Evolutionary conservation across 2,329 filamentous ascomycete species (phyloP).

Genomic region (Pestalotiopsis sp.): DNA sequence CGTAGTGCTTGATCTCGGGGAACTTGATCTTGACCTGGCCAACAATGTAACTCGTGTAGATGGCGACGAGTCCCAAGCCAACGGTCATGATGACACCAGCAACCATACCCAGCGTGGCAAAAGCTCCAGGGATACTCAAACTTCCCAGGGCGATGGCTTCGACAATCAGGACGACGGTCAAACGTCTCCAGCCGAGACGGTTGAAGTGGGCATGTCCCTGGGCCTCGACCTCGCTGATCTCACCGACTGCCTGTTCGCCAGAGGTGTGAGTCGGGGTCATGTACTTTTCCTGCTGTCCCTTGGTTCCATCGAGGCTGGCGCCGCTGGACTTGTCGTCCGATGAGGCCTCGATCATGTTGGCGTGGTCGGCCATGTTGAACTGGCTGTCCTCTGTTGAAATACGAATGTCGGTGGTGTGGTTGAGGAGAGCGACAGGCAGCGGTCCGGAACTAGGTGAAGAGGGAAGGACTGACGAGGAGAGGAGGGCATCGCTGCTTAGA

Average conservation of each 20-base stretch:
- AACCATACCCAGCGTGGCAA: slow-evolving; percentile 57
- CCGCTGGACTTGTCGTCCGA: slow-evolving; percentile 9
- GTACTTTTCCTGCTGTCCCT: slow-evolving; percentile 1
- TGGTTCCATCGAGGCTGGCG: slow-evolving; percentile 9
- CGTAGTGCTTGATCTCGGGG: slow-evolving; percentile 37
- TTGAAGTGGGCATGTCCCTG: slow-evolving; percentile 53
- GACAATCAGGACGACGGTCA: slow-evolving; percentile 58
- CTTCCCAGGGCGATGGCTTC: slow-evolving; percentile 59
- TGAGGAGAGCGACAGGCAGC: not conserved
- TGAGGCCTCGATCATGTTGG: slow-evolving; percentile 4
- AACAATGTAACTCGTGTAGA: slow-evolving; percentile 50
- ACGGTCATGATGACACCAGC: slow-evolving; percentile 46
- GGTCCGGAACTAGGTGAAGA: not conserved
- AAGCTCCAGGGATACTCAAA: slow-evolving; percentile 53
- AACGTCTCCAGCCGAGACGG: slow-evolving; percentile 58
- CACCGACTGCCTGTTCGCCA: slow-evolving; percentile 27
- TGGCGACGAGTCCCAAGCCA: slow-evolving; percentile 46
- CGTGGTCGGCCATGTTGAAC: slow-evolving; percentile 13
- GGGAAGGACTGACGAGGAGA: not conserved
- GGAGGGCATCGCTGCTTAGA: not conserved
- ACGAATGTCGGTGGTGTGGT: not conserved
- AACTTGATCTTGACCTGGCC: slow-evolving; percentile 42
- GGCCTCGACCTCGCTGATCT: slow-evolving; percentile 46
- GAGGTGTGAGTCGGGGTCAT: not conserved
- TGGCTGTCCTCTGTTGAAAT: not conserved